A percentile compares a stretch with the other conserved stretches of the same genome.
Conservation (phyloP, 179 eudicot genomes). For the Amaranthus tricolor region DNA sequence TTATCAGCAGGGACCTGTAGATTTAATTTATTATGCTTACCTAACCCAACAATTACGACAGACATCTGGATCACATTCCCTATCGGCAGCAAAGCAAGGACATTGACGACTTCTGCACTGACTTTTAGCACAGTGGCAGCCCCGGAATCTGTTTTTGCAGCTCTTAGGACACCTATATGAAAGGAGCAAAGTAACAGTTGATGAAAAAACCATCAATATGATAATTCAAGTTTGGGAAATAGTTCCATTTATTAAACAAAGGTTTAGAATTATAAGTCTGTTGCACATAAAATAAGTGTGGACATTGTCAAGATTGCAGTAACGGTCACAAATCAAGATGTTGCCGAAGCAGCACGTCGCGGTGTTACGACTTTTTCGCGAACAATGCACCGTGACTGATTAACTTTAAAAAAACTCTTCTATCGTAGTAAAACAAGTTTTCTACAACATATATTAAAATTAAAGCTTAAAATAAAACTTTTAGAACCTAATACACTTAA, state of each 20-base stretch:
- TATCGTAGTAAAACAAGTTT: no score
- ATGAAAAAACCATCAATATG: neutral
- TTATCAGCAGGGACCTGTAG: neutral
- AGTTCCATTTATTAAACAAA: neutral
- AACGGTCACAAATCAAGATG: no score
- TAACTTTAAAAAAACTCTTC: no score
- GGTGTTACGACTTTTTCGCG: no score
- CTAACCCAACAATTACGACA: constrained; percentile 99
- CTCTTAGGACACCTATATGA: constrained; percentile 76
- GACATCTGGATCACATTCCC: constrained; percentile 99
- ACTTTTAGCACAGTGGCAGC: constrained; percentile 98
- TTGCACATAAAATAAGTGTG: neutral
- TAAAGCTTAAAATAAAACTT: no score
- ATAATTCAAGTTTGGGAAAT: neutral
- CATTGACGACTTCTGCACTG: constrained; percentile 99
- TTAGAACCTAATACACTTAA: no score
- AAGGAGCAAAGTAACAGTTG: constrained; percentile 4
- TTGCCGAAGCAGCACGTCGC: no score
- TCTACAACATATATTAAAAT: no score
- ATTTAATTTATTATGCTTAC: constrained; percentile 34
- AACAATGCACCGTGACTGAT: no score
- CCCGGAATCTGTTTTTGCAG: constrained; percentile 92
- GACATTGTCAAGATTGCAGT: no score
- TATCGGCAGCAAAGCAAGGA: constrained; percentile 96
- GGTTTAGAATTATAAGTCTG: neutral